These are phyloP conservation scores for Metschnikowia vanudenii DNA, from an alignment of 805 yeast species.

Conservation along the genomic window DNA sequence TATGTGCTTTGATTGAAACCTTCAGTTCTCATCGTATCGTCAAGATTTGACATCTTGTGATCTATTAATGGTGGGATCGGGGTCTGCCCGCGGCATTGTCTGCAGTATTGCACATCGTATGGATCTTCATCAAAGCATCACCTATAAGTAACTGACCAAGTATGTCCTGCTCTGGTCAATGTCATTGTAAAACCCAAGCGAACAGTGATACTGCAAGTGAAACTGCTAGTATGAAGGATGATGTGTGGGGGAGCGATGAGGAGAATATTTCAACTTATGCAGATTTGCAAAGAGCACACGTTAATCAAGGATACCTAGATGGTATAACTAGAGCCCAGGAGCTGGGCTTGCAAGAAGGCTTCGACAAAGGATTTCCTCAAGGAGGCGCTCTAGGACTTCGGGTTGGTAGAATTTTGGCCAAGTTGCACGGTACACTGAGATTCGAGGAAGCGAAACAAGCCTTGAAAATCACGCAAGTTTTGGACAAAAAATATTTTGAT, in stretches of 20 bases:
- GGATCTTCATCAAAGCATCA: background rate
- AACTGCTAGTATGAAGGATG: slow-evolving; percentile 19
- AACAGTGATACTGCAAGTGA: background rate
- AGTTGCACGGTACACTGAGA: slow-evolving; percentile 22
- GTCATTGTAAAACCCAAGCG: slow-evolving; percentile 2
- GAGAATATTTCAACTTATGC: slow-evolving; percentile 22
- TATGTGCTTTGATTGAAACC: background rate
- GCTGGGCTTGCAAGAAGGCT: slow-evolving; percentile 69
- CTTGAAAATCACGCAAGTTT: slow-evolving; percentile 55
- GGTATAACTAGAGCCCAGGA: slow-evolving; percentile 74
- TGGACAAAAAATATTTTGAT: slow-evolving; percentile 55
- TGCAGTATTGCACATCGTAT: background rate
- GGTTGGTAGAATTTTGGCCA: slow-evolving; percentile 66
- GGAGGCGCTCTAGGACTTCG: slow-evolving; percentile 70
- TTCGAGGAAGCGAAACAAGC: slow-evolving; percentile 48
- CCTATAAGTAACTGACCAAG: background rate
- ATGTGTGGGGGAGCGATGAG: slow-evolving; percentile 36
- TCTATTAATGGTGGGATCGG: background rate
- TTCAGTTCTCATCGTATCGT: background rate
- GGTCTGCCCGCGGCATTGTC: background rate
- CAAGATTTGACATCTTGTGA: background rate
- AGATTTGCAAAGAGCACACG: slow-evolving; percentile 56
- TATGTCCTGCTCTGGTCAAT: slow-evolving; percentile 18
- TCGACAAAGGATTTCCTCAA: slow-evolving; percentile 71
- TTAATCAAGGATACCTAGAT: slow-evolving; percentile 78